These are phyloP conservation scores for Suillus variegatus DNA, from an alignment of 768 basidiomycete species.

Conservation along the genomic window DNA sequence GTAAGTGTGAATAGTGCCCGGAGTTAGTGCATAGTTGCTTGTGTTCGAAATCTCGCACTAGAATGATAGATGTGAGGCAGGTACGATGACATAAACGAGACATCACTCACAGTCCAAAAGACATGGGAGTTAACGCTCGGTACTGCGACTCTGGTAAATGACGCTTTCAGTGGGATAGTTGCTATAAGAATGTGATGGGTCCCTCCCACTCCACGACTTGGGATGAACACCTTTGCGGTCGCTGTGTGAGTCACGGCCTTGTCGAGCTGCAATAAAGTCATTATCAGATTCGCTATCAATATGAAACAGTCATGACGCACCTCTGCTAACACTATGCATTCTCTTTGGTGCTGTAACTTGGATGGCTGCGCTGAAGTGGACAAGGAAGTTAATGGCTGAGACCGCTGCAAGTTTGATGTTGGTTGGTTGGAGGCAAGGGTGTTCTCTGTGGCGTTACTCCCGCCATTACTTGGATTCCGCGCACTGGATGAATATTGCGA, in stretches of 20 bases:
- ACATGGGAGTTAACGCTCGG: conserved; percentile 19
- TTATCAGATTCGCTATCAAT: neutral
- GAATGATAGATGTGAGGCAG: too few species aligned
- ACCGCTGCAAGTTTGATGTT: neutral
- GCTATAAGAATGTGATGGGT: conserved; percentile 23
- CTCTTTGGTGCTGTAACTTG: neutral
- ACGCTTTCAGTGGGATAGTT: conserved; percentile 20
- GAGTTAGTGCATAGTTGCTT: conserved; percentile 24
- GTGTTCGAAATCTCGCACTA: conserved; percentile 30
- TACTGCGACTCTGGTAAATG: conserved; percentile 25
- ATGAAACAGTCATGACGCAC: neutral
- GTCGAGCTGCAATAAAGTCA: neutral
- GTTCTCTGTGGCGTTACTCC: neutral
- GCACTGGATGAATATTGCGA: neutral
- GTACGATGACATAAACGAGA: neutral
- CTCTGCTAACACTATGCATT: neutral
- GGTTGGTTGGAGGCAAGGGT: neutral
- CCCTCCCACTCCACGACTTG: conserved; percentile 8
- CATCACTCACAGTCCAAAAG: conserved; percentile 21
- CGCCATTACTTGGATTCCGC: neutral
- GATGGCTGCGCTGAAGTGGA: neutral
- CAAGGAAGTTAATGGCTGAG: neutral
- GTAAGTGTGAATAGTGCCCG: conserved; percentile 30
- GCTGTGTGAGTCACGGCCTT: conserved; percentile 19
- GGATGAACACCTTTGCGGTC: conserved; percentile 15